Base-by-base conservation (phyloP, 1,284 basidiomycete genomes). In the Anthracocystis setariae region DNA sequence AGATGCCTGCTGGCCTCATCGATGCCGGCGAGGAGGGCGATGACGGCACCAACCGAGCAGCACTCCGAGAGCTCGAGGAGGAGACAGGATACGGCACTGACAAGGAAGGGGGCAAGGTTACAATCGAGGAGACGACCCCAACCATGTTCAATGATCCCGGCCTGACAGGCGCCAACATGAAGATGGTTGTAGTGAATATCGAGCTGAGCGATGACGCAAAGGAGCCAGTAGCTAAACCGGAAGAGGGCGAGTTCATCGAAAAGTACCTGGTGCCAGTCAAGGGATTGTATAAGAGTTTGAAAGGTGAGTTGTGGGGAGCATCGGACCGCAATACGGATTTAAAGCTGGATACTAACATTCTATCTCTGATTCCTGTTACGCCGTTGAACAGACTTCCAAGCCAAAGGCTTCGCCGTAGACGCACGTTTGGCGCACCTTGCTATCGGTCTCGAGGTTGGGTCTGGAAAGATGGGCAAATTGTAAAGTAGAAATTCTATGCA, bases 201-300 rank as follows among this genome's bases (percentile, higher is more conserved):
- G 43, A 70, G 10, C 49, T 82, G 17, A 63, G 53, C 15, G 68
- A 79, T 39, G 74, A 81, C 29, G 66, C 79, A 10, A 49, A 75
- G 1, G 78, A 81, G 24, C 80, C 80, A 3, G 66, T 82, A 15
- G 79, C 80, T 10, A 57, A 79, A 44, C 80, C 80, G 1, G 80
- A 82, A 39, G 79, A 80, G 42, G 80, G 80, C 8, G 80, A 82
- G 51, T 79, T 73, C 38, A 81, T 82, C 54, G 80, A 82, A 49
- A 72, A 72, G 39, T 73, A 81, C 39, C 56, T 82, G 21, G 78
- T 82, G 0, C 78, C 78, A 3, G 57, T 80, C 12, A 72, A 67
- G 15, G 62, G 68, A 0, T 66, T 82, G 4, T 71, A 65, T 15
- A 51, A 70, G 17, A 55, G 62, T n/a, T 52, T 82, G 5, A 62